Base-by-base conservation (phyloP, 495 filamentous ascomycete genomes). In the Pseudoneurospora amorphoporcata region DNA sequence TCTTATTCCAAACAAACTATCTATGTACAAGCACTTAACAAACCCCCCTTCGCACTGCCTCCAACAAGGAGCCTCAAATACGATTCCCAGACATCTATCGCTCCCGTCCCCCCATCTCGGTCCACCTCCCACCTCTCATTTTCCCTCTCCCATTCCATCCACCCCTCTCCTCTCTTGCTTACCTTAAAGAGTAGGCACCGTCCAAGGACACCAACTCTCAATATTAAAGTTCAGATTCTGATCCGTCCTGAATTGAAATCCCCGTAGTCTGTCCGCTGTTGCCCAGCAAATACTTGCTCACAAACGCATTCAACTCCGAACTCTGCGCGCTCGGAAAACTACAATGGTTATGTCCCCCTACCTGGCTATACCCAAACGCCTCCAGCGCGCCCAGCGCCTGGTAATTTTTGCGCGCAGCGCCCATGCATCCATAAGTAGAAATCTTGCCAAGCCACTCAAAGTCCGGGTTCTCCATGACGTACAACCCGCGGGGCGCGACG, bases 401-500 rank as follows among this genome's bases (percentile, higher is more conserved):
- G 77, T 86, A 89, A 72, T 83, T 79, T 75, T 81, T 76, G 40
- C 83, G 81, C 12, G 81, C 87, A 16, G 83, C 82, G 75, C 82
- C 83, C 87, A 87, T 87, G 82, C 87, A 89, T n/a, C 80, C 86
- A 12, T 83, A 86, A 8, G 83, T 85, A 58, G 74, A 78, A 58
- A 84, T 76, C 74, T 84, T 83, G 68, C 86, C 84, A 12, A 88
- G 82, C 86, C 86, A 88, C 77, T 87, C 84, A 71, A 87, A 85
- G 72, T 86, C 82, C 0, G 45, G 45, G 77, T 87, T 88, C 77
- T 88, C 85, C 72, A 86, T 84, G 19, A 84, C 77, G 39, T 84
- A 81, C 4, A 87, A 74, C 4, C 83, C 81, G 23, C 85, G 81
- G 1, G 85, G 86, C 0, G 82, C 80, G 8, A 87, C 81, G 38